Conservation (phyloP, 2,329 filamentous ascomycete species). For the Periconia sp. region DNA sequence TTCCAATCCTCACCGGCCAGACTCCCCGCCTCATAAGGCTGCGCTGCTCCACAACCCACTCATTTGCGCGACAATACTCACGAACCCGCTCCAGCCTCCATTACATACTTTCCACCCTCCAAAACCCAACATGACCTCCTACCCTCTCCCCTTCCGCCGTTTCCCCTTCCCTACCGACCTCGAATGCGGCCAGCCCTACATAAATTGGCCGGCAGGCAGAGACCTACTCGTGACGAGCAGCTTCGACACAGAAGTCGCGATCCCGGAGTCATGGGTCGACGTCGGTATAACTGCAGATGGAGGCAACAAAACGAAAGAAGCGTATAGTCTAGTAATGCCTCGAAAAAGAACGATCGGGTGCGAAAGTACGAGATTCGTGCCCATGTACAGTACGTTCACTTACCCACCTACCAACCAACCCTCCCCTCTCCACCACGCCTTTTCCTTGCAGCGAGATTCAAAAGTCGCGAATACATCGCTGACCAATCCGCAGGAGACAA, state of each 20-base stretch:
- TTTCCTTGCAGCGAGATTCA: background rate
- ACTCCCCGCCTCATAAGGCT: too few species aligned
- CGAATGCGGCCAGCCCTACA: slow-evolving; percentile 4
- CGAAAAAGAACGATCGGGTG: background rate
- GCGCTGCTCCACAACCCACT: too few species aligned
- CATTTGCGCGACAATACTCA: too few species aligned
- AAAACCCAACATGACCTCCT: slow-evolving; percentile 2
- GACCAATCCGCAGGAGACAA: background rate
- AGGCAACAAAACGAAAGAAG: slow-evolving; percentile 4
- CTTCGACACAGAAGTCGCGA: slow-evolving; percentile 5
- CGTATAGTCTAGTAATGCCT: slow-evolving; percentile 6
- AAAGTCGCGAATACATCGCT: too few species aligned
- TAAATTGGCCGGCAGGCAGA: slow-evolving; percentile 6
- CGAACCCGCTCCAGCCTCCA: too few species aligned
- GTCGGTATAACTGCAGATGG: slow-evolving; percentile 1
- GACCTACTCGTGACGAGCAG: background rate
- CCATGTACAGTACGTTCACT: slow-evolving; percentile 6
- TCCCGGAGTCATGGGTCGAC: slow-evolving; percentile 8
- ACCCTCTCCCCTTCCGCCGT: background rate
- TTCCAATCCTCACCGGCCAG: too few species aligned
- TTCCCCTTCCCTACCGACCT: slow-evolving; percentile 7
- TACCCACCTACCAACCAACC: too few species aligned
- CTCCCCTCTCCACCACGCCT: background rate
- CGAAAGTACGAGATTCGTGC: slow-evolving; percentile 5
- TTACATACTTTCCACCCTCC: too few species aligned